Conservation (phyloP, 2,329 filamentous ascomycete genomes). For the Hymenoscyphus fructigenus region DNA sequence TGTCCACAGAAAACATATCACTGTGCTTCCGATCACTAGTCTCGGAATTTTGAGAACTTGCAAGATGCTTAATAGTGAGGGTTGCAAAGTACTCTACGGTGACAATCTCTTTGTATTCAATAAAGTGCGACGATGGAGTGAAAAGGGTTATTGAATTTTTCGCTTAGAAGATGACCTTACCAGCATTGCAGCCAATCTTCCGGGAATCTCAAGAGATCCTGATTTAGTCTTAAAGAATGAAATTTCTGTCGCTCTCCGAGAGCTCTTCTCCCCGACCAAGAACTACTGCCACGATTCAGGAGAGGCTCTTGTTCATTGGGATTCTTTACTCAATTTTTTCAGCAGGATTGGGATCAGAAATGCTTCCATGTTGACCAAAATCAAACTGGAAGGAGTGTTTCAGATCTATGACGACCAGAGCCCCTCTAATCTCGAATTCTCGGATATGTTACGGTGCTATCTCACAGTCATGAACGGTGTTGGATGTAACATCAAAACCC, state of each 20-base stretch:
- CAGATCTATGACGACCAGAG: background rate
- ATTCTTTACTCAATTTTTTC: background rate
- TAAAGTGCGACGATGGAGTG: background rate
- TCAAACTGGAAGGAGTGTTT: background rate
- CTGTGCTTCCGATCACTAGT: background rate
- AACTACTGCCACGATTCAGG: background rate
- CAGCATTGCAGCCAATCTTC: background rate
- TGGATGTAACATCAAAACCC: background rate
- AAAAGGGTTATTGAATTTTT: background rate
- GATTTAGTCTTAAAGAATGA: background rate
- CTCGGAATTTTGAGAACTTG: background rate
- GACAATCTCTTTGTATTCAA: constrained; percentile 1
- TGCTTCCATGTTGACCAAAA: background rate
- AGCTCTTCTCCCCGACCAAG: background rate
- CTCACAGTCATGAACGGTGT: background rate
- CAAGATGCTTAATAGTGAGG: background rate
- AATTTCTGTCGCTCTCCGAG: background rate
- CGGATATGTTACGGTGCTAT: background rate
- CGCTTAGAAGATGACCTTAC: background rate
- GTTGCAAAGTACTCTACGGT: background rate
- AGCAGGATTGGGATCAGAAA: background rate
- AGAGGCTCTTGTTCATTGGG: background rate
- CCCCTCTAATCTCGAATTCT: background rate
- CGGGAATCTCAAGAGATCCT: background rate
- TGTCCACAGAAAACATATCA: background rate